Base-by-base conservation (phyloP, 2,329 filamentous ascomycete species). In the Epichloe aotearoae region DNA sequence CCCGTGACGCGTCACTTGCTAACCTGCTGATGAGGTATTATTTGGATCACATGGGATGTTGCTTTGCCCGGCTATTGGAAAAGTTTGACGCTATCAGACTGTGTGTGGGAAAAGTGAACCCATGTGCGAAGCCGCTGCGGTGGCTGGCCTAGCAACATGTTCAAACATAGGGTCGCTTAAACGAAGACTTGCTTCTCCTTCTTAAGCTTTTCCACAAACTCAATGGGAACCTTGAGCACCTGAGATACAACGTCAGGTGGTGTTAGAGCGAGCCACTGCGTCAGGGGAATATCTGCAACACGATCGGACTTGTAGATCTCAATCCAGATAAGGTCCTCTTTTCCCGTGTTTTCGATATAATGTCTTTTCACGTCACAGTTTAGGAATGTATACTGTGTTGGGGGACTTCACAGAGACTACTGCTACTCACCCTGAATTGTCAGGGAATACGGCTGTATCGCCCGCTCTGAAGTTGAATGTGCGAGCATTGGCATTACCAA, bases 251-350 rank as follows among this genome's bases (percentile, higher is more conserved):
- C 73, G 46, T 80, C 75, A 0, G 76, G 68, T 0, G 83, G 83
- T 0, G 82, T 85, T 47, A 85, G 66, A 1, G 82, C 82, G 39
- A 87, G 69, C 83, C 82, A 87, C 62, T 86, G 82, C 0, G 77
- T 80, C 42, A 86, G 63, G 0, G 77, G 74, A 54, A 86, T 82
- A 59, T 86, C 83, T 1, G 76, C 78, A 1, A 86, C 80, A 2
- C 76, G 73, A 54, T 85, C 80, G 41, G 75, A 77, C 66, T 83
- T 84, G 70, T 83, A 86, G 17, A 86, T 75, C 61, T 86, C 83
- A 33, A 86, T 76, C 76, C 79, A 85, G 4, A 82, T 71, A 3
- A 86, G 69, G 47, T 82, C 78, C 53, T 84, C 78, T 2, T 79
- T 69, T 0, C 78, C 82, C 0, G 75, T 81, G 61, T 86, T 86